These are phyloP conservation scores for Candida insectorum DNA, from an alignment of 805 yeast genomes.

Conservation along the genomic window DNA sequence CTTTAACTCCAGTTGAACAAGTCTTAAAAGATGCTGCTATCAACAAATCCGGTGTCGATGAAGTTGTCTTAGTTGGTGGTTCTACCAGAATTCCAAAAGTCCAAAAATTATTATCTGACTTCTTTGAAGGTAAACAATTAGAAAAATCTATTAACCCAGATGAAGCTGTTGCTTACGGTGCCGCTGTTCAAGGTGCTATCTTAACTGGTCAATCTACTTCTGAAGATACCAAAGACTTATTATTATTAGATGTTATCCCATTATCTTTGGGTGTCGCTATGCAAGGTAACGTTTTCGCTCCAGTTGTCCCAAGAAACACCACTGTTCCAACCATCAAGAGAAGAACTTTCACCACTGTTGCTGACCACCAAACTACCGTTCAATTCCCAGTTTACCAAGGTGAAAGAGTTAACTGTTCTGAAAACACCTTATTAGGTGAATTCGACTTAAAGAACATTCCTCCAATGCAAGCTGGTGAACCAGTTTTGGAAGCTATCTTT, in stretches of 20 bases:
- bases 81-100: slow-evolving; percentile 52
- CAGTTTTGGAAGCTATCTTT: slow-evolving; percentile 48
- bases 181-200: slow-evolving; percentile 51
- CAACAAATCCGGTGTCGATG: slow-evolving; percentile 40
- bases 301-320: slow-evolving; percentile 51
- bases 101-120: slow-evolving; percentile 48
- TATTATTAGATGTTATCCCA: slow-evolving; percentile 50
- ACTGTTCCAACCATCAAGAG: slow-evolving; percentile 50
- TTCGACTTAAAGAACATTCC: slow-evolving; percentile 50
- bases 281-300: slow-evolving; percentile 51
- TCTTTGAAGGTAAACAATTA: slow-evolving; percentile 49
- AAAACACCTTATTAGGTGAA: slow-evolving; percentile 50
- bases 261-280: slow-evolving; percentile 49
- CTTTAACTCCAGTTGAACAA: slow-evolving; percentile 49
- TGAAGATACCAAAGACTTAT: slow-evolving; percentile 48
- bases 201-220: slow-evolving; percentile 48
- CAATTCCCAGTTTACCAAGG: slow-evolving; percentile 52
- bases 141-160: slow-evolving; percentile 49
- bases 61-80: slow-evolving; percentile 50
- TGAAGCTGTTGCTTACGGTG: slow-evolving; percentile 52
- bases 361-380: slow-evolving; percentile 49
- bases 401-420: slow-evolving; percentile 50
- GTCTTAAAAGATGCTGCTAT: slow-evolving; percentile 46
- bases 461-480: slow-evolving; percentile 50
- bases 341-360: slow-evolving; percentile 51